phyloP scores from a whole-genome alignment of 805 yeast genomes.

The Jamesozyma lodderae region DNA sequence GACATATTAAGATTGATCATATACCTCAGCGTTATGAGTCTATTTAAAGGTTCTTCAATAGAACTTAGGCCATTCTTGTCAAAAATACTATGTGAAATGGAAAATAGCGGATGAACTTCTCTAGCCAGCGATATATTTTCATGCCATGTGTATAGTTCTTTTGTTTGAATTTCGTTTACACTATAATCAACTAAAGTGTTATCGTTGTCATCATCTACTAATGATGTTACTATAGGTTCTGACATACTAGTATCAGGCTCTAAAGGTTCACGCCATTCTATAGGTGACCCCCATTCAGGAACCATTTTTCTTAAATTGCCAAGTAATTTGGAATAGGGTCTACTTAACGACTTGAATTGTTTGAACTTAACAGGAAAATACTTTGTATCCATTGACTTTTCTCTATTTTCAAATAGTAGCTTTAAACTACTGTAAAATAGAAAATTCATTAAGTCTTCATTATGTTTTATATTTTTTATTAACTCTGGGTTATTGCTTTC shows the following conservation, averaged over 20 bases:
- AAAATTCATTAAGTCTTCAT: constrained; percentile 24
- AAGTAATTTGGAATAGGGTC: constrained; percentile 18
- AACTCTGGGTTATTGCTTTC: constrained; percentile 11
- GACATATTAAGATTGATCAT: constrained; percentile 21
- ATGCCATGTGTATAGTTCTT: constrained; percentile 15
- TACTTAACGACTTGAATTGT: constrained; percentile 13
- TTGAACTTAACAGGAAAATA: constrained; percentile 6
- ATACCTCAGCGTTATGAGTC: constrained; percentile 18
- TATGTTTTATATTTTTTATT: constrained; percentile 14
- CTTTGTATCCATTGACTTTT: constrained; percentile 4
- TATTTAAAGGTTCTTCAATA: constrained; percentile 19
- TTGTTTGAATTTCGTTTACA: constrained; percentile 14
- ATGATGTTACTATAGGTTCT: background rate
- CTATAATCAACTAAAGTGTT: constrained; percentile 13
- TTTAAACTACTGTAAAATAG: constrained; percentile 20
- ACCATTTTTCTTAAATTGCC: constrained; percentile 17
- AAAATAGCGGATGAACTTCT: constrained; percentile 21
- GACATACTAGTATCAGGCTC: background rate
- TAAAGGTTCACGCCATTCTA: constrained; percentile 18
- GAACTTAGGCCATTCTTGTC: constrained; percentile 22
- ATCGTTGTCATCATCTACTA: constrained; percentile 7
- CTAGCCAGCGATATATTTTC: constrained; percentile 6
- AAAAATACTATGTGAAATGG: constrained; percentile 7
- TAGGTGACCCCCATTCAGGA: constrained; percentile 25
- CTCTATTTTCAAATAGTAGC: constrained; percentile 14